phyloP scores from a whole-genome alignment of 108 stramenopile genomes.

The Pelagomonas calceolata region DNA sequence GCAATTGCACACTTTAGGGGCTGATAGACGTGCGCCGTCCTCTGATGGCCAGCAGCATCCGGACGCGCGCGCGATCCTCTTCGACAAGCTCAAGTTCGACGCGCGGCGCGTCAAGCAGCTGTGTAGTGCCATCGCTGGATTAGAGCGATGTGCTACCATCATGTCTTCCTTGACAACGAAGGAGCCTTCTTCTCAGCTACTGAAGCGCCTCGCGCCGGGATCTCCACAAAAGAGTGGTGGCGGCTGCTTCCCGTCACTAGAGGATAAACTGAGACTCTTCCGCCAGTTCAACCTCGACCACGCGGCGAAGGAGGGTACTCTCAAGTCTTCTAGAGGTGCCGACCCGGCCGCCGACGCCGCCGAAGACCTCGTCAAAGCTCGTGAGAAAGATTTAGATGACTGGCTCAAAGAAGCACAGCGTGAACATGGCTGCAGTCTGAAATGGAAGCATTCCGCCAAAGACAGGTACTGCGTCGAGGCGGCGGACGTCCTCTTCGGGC shows the following conservation, averaged over 20 bases:
- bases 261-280: slow-evolving; percentile 69
- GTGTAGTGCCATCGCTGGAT: slow-evolving; percentile 57
- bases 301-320: slow-evolving; percentile 53
- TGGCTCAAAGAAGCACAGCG: slow-evolving; percentile 51
- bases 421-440: neutral
- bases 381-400: slow-evolving; percentile 57
- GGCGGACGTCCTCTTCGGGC: slow-evolving; percentile 56
- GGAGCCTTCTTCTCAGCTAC: too few relatives aligned
- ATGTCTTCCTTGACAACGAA: too few relatives aligned
- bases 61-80: slow-evolving; percentile 83
- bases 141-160: slow-evolving; percentile 47
- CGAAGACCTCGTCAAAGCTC: slow-evolving; percentile 56
- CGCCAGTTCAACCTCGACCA: slow-evolving; percentile 76
- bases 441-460: slow-evolving; percentile 34
- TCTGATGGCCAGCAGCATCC: slow-evolving; percentile 52
- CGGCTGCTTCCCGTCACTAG: slow-evolving; percentile 64
- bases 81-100: slow-evolving; percentile 76
- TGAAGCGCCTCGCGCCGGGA: neutral
- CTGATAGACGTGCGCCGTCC: slow-evolving; percentile 23
- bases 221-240: neutral
- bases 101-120: slow-evolving; percentile 86
- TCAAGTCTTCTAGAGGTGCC: slow-evolving; percentile 73
- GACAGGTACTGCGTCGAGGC: slow-evolving; percentile 87
- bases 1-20: slow-evolving; percentile 80
- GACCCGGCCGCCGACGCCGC: slow-evolving; percentile 83